Conservation (phyloP, 345 rosid genomes). For the Ailanthus altissimus region DNA sequence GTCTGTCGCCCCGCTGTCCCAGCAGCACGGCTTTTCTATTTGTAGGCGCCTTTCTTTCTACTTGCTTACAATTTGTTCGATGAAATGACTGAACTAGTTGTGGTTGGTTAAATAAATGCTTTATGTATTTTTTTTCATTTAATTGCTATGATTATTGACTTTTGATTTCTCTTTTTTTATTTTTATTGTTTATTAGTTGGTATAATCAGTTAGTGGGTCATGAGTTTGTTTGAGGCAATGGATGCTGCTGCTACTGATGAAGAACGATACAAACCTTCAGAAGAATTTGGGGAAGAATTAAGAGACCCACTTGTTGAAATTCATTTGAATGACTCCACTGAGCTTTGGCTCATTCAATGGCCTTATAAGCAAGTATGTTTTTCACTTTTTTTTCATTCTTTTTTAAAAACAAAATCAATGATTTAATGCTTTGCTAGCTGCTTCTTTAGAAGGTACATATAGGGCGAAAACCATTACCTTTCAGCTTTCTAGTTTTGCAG, state of each 20-base stretch:
- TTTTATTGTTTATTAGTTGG: not conserved
- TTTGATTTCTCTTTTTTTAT: not conserved
- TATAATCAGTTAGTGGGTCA: not conserved
- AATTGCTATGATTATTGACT: not conserved
- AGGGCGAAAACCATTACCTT: too few species aligned
- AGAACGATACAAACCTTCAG: slow-evolving; percentile 42
- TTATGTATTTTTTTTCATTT: not conserved
- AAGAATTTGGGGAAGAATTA: slow-evolving; percentile 42
- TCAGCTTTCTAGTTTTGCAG: too few species aligned
- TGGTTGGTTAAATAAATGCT: not conserved
- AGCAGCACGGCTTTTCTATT: not conserved
- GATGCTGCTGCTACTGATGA: slow-evolving; percentile 5
- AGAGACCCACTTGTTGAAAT: slow-evolving; percentile 46
- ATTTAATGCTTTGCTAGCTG: not conserved
- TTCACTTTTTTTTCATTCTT: not conserved
- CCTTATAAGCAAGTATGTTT: slow-evolving; percentile 55
- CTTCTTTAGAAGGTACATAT: not conserved
- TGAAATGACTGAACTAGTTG: not conserved
- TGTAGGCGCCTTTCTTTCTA: not conserved
- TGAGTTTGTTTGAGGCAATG: slow-evolving; percentile 25
- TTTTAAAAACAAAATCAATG: not conserved
- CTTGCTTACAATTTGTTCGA: not conserved
- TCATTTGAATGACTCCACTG: slow-evolving; percentile 37
- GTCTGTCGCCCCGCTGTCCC: too few species aligned
- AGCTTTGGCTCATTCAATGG: slow-evolving; percentile 88